phyloP scores from a whole-genome alignment of 2,329 filamentous ascomycete genomes.

The Pestalotiopsis sp. region DNA sequence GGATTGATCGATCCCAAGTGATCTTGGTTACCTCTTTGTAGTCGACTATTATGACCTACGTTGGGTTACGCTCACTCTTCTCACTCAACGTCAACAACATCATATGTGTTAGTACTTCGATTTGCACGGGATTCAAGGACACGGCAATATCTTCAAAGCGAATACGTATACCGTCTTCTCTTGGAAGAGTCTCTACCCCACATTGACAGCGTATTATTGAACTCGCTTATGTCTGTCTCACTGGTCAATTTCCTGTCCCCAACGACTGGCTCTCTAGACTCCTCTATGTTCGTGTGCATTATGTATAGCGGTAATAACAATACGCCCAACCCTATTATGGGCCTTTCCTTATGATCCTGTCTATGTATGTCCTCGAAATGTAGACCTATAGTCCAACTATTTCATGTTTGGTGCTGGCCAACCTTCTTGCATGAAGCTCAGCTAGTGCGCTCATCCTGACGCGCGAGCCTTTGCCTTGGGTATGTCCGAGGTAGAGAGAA shows the following conservation, averaged over 20 bases:
- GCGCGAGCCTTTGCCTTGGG: not conserved
- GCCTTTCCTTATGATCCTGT: not conserved
- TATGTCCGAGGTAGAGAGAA: conserved; percentile 1
- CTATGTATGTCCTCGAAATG: conserved; percentile 5
- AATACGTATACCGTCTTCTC: not conserved
- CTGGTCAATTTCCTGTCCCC: not conserved
- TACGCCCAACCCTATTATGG: not conserved
- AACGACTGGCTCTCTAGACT: not conserved
- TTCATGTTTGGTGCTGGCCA: not conserved
- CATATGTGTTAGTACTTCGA: too few relatives aligned
- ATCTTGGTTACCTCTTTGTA: too few relatives aligned
- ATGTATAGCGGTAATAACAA: conserved; percentile 1
- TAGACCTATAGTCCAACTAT: conserved; percentile 6
- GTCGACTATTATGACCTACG: too few relatives aligned
- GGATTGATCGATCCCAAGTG: too few relatives aligned
- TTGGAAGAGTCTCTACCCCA: not conserved
- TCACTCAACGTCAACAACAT: too few relatives aligned
- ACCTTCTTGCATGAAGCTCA: not conserved
- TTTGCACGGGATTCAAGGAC: too few relatives aligned
- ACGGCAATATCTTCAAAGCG: not conserved
- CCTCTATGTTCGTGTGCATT: conserved; percentile 4
- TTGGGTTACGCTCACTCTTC: too few relatives aligned
- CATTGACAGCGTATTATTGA: not conserved
- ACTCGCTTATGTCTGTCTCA: not conserved
- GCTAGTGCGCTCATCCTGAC: not conserved